These are phyloP conservation scores for Pythium rhizo-oryzae DNA, from an alignment of 352 stramenopile genomes.

Conservation along the genomic window DNA sequence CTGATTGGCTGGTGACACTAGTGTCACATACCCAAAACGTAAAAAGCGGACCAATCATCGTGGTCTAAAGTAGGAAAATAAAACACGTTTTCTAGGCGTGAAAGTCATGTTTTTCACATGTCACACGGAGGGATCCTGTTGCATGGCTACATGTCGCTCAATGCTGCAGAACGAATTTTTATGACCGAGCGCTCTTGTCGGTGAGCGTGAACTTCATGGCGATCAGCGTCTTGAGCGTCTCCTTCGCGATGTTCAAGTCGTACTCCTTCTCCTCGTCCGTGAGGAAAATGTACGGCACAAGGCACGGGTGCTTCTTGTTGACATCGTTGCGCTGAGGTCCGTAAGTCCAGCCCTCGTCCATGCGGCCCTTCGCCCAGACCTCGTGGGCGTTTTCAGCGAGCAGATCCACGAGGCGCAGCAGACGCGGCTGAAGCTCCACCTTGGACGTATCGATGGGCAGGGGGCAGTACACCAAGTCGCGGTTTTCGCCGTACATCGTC, in stretches of 20 bases:
- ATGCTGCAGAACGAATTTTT: not conserved
- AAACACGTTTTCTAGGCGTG: no score
- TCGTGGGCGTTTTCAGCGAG: slow-evolving; percentile 87
- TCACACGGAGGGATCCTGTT: not conserved
- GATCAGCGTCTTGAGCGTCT: slow-evolving; percentile 88
- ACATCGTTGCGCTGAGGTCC: slow-evolving; percentile 75
- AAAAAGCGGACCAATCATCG: slow-evolving; percentile 10
- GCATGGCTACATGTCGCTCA: slow-evolving; percentile 5
- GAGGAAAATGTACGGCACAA: slow-evolving; percentile 89
- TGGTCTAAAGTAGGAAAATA: not conserved
- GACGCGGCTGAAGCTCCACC: slow-evolving; percentile 60
- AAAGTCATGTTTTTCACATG: not conserved
- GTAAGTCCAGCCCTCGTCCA: slow-evolving; percentile 89
- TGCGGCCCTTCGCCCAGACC: slow-evolving; percentile 86
- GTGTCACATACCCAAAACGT: not conserved
- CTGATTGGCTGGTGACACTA: slow-evolving; percentile 16
- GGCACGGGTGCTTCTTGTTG: slow-evolving; percentile 81
- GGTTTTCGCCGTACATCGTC: slow-evolving; percentile 63
- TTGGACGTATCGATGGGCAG: slow-evolving; percentile 78
- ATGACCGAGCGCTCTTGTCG: slow-evolving; percentile 43
- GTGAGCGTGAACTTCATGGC: slow-evolving; percentile 87
- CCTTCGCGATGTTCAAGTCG: slow-evolving; percentile 87
- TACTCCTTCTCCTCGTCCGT: slow-evolving; percentile 90
- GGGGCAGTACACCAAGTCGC: slow-evolving; percentile 68
- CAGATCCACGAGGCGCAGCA: slow-evolving; percentile 79